These are phyloP conservation scores for Lycium barbarum DNA, from an alignment of 257 asterid species.

Conservation along the genomic window DNA sequence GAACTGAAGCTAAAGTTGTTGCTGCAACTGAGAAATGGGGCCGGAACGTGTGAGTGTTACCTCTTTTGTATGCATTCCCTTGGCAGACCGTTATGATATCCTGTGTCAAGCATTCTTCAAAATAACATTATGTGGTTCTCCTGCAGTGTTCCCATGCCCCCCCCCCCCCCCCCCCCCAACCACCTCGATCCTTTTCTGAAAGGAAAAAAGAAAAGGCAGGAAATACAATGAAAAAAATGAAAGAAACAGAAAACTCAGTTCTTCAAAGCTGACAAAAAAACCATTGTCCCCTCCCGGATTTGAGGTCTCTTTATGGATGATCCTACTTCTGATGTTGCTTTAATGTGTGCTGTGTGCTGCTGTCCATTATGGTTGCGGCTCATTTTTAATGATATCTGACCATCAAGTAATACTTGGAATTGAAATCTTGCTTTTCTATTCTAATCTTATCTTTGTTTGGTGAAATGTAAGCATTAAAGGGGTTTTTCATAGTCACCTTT, in stretches of 20 bases:
- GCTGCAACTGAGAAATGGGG: slow-evolving; percentile 96
- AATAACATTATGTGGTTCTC: background rate
- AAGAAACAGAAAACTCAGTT: slow-evolving; percentile 8
- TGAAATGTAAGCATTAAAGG: background rate
- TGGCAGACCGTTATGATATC: slow-evolving; percentile 2
- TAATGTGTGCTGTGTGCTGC: background rate
- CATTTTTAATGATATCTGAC: background rate
- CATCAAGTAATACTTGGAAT: background rate
- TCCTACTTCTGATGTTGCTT: background rate
- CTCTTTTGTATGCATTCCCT: slow-evolving; percentile 32
- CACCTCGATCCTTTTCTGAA: no score
- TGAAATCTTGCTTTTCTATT: background rate
- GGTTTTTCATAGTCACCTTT: background rate
- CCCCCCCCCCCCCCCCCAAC: background rate
- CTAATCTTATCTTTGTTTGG: slow-evolving; percentile 7
- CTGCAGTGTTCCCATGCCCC: background rate
- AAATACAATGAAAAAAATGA: background rate
- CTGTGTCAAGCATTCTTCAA: background rate
- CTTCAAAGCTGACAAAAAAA: background rate
- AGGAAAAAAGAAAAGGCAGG: background rate
- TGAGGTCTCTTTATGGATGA: background rate
- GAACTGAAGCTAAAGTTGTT: slow-evolving; percentile 85
- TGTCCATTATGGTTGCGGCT: background rate
- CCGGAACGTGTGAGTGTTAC: slow-evolving; percentile 81
- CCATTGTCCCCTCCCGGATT: background rate